Percentiles rank a stretch among this genome's conserved stretches.
Evolutionary conservation across 2,329 filamentous ascomycete genomes (phyloP).

Genomic region (Xylariaceae sp.): DNA sequence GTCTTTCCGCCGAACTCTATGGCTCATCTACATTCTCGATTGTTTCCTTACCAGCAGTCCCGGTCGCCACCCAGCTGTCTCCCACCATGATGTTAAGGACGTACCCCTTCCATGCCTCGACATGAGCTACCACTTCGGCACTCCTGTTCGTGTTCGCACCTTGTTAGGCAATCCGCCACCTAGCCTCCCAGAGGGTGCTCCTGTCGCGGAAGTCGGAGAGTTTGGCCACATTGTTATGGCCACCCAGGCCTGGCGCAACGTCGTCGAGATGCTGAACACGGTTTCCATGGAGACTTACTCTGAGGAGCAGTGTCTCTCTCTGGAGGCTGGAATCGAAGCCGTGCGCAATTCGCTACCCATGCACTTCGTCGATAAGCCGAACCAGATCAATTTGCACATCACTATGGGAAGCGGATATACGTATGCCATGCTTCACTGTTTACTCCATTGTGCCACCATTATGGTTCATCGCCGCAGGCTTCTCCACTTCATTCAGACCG

Average conservation of each 20-base stretch:
- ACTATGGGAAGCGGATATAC: slow-evolving; percentile 60
- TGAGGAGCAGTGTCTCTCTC: slow-evolving; percentile 46
- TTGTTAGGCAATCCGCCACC: slow-evolving; percentile 39
- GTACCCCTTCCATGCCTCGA: slow-evolving; percentile 55
- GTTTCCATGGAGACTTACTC: slow-evolving; percentile 48
- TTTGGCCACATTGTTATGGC: slow-evolving; percentile 58
- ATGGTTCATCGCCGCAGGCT: slow-evolving; percentile 57
- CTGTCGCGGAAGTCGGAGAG: slow-evolving; percentile 52
- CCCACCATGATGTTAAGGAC: slow-evolving; percentile 49
- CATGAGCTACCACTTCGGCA: slow-evolving; percentile 59
- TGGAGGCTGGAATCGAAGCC: slow-evolving; percentile 51
- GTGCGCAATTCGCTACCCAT: slow-evolving; percentile 51
- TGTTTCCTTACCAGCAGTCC: slow-evolving; percentile 58
- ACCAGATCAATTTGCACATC: slow-evolving; percentile 57
- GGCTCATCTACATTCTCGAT: slow-evolving; percentile 59
- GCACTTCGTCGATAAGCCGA: slow-evolving; percentile 57
- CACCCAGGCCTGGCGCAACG: slow-evolving; percentile 57
- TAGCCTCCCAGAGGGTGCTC: slow-evolving; percentile 36
- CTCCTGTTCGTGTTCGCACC: slow-evolving; percentile 54
- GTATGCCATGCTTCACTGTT: slow-evolving; percentile 58
- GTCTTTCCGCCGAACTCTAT: slow-evolving; percentile 55
- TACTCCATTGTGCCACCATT: slow-evolving; percentile 56
- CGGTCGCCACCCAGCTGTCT: slow-evolving; percentile 53
- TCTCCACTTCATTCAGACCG: slow-evolving; percentile 51
- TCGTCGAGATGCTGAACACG: slow-evolving; percentile 56